Conservation (phyloP, 2,329 filamentous ascomycete species). For the Talaromyces sp. region DNA sequence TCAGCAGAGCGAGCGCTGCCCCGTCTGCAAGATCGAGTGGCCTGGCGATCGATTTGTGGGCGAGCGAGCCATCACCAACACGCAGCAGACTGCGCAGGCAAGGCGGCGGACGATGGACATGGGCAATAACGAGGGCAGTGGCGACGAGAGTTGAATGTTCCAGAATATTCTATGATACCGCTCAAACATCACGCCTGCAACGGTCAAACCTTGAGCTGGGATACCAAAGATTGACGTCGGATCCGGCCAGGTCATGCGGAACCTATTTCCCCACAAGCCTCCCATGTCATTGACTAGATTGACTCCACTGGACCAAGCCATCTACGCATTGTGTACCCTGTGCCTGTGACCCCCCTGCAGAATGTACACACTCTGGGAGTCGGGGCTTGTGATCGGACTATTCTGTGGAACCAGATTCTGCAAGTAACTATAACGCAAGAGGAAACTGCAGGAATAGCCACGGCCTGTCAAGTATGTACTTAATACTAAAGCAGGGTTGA, state of each 20-base stretch:
- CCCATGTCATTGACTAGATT: not conserved
- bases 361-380: no score
- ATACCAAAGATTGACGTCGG: not conserved
- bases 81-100: slow-evolving; percentile 23
- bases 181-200: not conserved
- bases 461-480: no score
- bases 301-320: not conserved
- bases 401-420: not conserved
- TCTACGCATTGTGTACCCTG: not conserved
- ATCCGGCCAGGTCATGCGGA: not conserved
- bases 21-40: slow-evolving; percentile 52
- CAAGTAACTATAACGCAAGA: not conserved
- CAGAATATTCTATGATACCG: not conserved
- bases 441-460: not conserved
- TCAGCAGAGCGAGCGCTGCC: slow-evolving; percentile 59
- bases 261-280: not conserved
- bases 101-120: slow-evolving; percentile 16
- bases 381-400: not conserved
- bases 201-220: not conserved
- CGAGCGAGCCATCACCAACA: slow-evolving; percentile 43
- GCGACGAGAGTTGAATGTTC: not conserved
- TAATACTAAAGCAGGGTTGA: not conserved
- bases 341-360: no score
- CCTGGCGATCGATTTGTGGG: slow-evolving; percentile 49
- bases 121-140: not conserved